These are phyloP conservation scores for Trichophyton simii DNA, from an alignment of 2,329 filamentous ascomycete species.

Conservation along the genomic window DNA sequence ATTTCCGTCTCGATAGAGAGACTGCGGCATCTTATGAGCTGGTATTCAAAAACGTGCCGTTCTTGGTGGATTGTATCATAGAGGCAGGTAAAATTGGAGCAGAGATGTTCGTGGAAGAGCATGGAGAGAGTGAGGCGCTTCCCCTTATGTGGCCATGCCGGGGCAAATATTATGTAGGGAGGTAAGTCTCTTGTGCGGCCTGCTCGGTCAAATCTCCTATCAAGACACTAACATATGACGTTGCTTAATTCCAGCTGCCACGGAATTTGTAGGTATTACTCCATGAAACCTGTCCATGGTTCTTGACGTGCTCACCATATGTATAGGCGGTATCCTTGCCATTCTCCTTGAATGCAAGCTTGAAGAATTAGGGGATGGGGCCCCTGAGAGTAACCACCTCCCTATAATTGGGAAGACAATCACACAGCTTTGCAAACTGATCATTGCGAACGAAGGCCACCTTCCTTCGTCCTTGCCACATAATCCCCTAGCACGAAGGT, in stretches of 20 bases:
- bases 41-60: slow-evolving; percentile 20
- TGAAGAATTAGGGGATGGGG: slow-evolving; percentile 20
- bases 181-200: slow-evolving; percentile 19
- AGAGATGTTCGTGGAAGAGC: slow-evolving; percentile 19
- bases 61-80: slow-evolving; percentile 24
- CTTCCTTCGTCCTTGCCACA: slow-evolving; percentile 28
- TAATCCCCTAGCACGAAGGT: slow-evolving; percentile 15
- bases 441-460: slow-evolving; percentile 25
- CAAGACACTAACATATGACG: not conserved
- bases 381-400: slow-evolving; percentile 17
- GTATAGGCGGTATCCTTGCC: slow-evolving; percentile 25
- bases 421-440: slow-evolving; percentile 25
- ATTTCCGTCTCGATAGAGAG: slow-evolving; percentile 16
- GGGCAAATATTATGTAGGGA: slow-evolving; percentile 25
- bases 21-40: slow-evolving; percentile 15
- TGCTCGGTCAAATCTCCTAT: not conserved
- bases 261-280: slow-evolving; percentile 13
- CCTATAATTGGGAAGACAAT: slow-evolving; percentile 26
- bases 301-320: not conserved
- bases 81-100: slow-evolving; percentile 23
- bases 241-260: slow-evolving; percentile 8
- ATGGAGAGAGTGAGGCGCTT: slow-evolving; percentile 22
- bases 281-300: not conserved
- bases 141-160: slow-evolving; percentile 33
- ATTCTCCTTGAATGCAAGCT: slow-evolving; percentile 25